Percentiles rank a stretch among this genome's conserved stretches.
Evolutionary conservation across 2,329 filamentous ascomycete genomes (phyloP).

Genomic region (Aspergillus carbonarius): DNA sequence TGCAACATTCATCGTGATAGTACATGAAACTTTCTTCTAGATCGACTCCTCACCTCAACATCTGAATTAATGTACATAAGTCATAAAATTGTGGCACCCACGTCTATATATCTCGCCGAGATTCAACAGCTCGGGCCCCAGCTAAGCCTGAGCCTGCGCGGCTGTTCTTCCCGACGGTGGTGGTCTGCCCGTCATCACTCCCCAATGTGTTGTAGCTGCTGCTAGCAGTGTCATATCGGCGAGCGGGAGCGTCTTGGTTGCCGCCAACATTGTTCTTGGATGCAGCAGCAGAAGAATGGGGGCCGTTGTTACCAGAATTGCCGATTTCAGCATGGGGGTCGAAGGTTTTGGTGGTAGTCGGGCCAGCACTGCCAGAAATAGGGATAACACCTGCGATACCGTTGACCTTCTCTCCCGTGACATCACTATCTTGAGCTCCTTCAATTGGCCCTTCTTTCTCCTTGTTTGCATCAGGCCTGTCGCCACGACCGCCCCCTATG

Average conservation of each 20-base stretch:
- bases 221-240: not conserved
- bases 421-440: not conserved
- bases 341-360: conserved; percentile 1
- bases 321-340: not conserved
- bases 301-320: not conserved
- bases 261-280: not conserved
- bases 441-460: not conserved
- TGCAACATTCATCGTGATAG: not conserved
- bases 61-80: not conserved
- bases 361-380: conserved; percentile 2
- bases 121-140: not conserved
- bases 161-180: not conserved
- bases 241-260: not conserved
- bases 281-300: not conserved
- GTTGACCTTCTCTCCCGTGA: not conserved
- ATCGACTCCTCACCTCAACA: not conserved
- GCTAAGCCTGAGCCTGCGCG: not conserved
- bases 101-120: not conserved
- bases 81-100: not conserved
- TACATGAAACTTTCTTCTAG: not conserved
- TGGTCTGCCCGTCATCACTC: not conserved
- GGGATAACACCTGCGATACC: conserved; percentile 1
- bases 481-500: not conserved
- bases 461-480: not conserved
- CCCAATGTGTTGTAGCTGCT: not conserved